Conservation (phyloP, 169 alveolate species). For the Toxoplasma gondii region DNA sequence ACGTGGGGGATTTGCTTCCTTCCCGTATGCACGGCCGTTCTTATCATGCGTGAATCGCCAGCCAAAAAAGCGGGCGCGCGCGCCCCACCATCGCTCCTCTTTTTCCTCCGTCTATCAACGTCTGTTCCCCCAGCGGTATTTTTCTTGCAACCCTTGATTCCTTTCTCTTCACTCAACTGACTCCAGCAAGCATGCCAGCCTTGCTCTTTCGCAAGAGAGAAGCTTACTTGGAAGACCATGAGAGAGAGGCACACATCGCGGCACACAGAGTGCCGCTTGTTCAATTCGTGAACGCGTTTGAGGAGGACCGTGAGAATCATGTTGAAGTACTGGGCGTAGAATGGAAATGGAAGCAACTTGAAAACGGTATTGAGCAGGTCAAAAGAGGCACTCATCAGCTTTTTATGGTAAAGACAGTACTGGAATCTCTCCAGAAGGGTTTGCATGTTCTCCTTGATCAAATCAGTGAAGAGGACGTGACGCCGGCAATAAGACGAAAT, state of each 20-base stretch:
- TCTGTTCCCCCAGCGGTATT: background rate
- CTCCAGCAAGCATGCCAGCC: too few relatives aligned
- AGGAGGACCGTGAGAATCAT: slow-evolving; percentile 63
- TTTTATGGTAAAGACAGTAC: slow-evolving; percentile 60
- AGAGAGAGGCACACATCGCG: slow-evolving; percentile 12
- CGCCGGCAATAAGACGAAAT: background rate
- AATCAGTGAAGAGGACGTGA: background rate
- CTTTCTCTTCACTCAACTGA: background rate
- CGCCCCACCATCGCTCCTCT: background rate
- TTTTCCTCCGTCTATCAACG: background rate
- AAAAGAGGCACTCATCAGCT: slow-evolving; percentile 40
- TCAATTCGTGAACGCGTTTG: slow-evolving; percentile 50
- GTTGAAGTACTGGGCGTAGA: slow-evolving; percentile 1
- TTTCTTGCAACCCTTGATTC: background rate
- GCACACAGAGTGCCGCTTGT: slow-evolving; percentile 10
- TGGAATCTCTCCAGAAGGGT: slow-evolving; percentile 53
- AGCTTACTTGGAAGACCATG: slow-evolving; percentile 41
- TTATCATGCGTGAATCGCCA: too few relatives aligned
- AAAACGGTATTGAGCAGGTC: slow-evolving; percentile 61
- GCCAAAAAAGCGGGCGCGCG: too few relatives aligned
- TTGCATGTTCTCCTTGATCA: slow-evolving; percentile 5
- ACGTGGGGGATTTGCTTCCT: too few relatives aligned
- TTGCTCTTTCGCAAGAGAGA: background rate
- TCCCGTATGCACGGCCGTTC: too few relatives aligned
- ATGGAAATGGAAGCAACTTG: slow-evolving; percentile 20